Conservation (phyloP, 371 early-diverging fungal species). For the Entomophthora muscae region DNA sequence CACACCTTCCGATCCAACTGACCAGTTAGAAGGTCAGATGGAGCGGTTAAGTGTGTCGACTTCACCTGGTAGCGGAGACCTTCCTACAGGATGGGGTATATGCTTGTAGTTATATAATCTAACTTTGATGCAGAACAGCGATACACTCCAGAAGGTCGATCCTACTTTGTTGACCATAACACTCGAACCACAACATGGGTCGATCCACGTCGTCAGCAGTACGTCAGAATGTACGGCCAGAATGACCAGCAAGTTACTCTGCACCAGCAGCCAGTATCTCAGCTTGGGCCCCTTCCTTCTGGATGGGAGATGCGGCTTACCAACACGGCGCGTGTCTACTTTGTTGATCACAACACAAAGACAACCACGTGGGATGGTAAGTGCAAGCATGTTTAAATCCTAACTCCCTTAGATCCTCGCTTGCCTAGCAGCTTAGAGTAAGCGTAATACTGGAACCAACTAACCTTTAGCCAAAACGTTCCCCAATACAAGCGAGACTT, state of each 20-base stretch:
- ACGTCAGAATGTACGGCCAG: conserved; percentile 28
- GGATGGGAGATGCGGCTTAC: conserved; percentile 97
- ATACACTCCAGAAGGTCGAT: conserved; percentile 71
- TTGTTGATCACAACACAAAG: conserved; percentile 88
- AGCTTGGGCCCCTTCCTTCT: conserved; percentile 75
- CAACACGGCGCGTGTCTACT: conserved; percentile 77
- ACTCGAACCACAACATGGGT: conserved; percentile 94
- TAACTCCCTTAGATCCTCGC: conserved; percentile 48
- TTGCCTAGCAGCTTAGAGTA: conserved; percentile 79
- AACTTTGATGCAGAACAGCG: conserved; percentile 37
- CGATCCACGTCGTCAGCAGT: conserved; percentile 61
- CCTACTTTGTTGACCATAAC: conserved; percentile 95
- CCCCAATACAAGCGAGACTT: conserved; percentile 97
- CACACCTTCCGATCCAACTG: conserved; percentile 14
- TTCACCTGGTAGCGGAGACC: conserved; percentile 63
- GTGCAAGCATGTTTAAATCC: not conserved
- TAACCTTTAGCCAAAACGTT: conserved; percentile 40
- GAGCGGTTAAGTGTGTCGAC: conserved; percentile 28
- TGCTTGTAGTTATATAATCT: conserved; percentile 11
- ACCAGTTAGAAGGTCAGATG: conserved; percentile 15
- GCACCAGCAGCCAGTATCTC: conserved; percentile 47
- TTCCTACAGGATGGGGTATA: conserved; percentile 85
- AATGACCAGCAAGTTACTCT: conserved; percentile 39
- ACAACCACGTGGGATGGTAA: conserved; percentile 88
- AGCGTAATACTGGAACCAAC: conserved; percentile 2